A percentile compares a stretch with the other conserved stretches of the same genome.
These are phyloP conservation scores for Hymenoscyphus repandus DNA, from an alignment of 2,329 filamentous ascomycete species.

Conservation along the genomic window DNA sequence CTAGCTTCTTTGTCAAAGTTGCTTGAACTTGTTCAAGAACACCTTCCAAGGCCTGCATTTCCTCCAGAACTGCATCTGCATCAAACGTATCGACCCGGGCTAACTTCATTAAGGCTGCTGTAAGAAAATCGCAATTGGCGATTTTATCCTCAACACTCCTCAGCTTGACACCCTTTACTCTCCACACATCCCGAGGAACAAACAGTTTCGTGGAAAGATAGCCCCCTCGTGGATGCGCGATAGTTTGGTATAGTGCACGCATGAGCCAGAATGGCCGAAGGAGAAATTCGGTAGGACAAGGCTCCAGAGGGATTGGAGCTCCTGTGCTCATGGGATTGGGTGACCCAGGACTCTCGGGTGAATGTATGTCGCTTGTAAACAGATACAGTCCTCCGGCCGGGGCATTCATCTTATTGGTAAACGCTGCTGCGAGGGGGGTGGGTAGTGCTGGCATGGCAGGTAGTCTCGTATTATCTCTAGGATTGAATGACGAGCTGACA, in stretches of 20 bases:
- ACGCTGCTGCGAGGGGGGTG: slow-evolving; percentile 60
- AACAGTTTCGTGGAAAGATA: slow-evolving; percentile 91
- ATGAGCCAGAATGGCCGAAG: slow-evolving; percentile 98
- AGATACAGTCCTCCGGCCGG: slow-evolving; percentile 67
- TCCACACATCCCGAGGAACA: slow-evolving; percentile 88
- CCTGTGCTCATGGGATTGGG: slow-evolving; percentile 50
- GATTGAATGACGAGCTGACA: slow-evolving; percentile 46
- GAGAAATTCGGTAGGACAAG: slow-evolving; percentile 83
- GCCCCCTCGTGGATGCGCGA: slow-evolving; percentile 84
- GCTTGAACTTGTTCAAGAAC: slow-evolving; percentile 82
- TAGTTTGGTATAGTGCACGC: slow-evolving; percentile 87
- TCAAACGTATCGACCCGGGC: slow-evolving; percentile 81
- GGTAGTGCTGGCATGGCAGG: slow-evolving; percentile 58
- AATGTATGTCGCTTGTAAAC: slow-evolving; percentile 79
- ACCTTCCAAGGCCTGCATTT: slow-evolving; percentile 84
- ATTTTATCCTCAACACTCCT: slow-evolving; percentile 92
- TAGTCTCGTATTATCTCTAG: slow-evolving; percentile 39
- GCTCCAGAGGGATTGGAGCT: slow-evolving; percentile 74
- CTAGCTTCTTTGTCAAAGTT: slow-evolving; percentile 73
- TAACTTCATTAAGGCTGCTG: slow-evolving; percentile 80
- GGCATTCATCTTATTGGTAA: slow-evolving; percentile 51
- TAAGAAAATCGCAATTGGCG: slow-evolving; percentile 83
- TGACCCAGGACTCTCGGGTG: slow-evolving; percentile 57
- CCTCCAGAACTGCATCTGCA: slow-evolving; percentile 85
- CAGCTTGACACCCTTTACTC: slow-evolving; percentile 87